Evolutionary conservation across 1,139 yeast species (phyloP).

Genomic region (Scheffersomyces segobiensis): DNA sequence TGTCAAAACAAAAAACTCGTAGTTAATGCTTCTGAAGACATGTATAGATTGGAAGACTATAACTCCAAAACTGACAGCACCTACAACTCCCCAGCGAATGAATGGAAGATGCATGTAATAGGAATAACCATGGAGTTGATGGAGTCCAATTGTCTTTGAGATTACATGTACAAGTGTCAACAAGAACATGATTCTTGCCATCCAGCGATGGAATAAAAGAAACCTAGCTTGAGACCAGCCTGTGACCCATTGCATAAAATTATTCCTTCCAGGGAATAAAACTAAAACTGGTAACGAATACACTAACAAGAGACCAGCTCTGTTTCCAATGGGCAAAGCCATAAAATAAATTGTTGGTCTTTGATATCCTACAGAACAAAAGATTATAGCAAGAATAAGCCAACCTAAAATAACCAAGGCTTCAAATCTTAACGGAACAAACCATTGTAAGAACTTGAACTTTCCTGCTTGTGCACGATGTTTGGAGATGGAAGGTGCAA

Average conservation of each 20-base stretch:
- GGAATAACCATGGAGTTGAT: conserved; percentile 2
- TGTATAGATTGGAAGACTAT: conserved; percentile 15
- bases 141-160: conserved; percentile 7
- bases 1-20: conserved; percentile 18
- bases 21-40: conserved; percentile 12
- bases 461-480: conserved; percentile 3
- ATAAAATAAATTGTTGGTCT: neutral
- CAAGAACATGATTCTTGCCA: conserved; percentile 47
- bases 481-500: conserved; percentile 3
- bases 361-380: neutral
- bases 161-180: conserved; percentile 41
- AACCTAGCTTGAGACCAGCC: conserved; percentile 69
- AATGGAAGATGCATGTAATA: conserved; percentile 3
- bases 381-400: conserved; percentile 1
- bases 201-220: conserved; percentile 65
- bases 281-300: conserved; percentile 20
- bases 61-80: conserved; percentile 8
- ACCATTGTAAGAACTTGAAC: conserved; percentile 7
- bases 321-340: neutral
- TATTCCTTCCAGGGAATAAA: conserved; percentile 67
- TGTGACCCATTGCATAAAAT: conserved; percentile 60
- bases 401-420: conserved; percentile 1
- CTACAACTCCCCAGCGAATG: conserved; percentile 17
- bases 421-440: conserved; percentile 12
- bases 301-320: conserved; percentile 5